A percentile compares a stretch with the other conserved stretches of the same genome.
These are phyloP conservation scores for Neovahlkampfia damariscottae DNA, from an alignment of 78 protist species.

Conservation along the genomic window DNA sequence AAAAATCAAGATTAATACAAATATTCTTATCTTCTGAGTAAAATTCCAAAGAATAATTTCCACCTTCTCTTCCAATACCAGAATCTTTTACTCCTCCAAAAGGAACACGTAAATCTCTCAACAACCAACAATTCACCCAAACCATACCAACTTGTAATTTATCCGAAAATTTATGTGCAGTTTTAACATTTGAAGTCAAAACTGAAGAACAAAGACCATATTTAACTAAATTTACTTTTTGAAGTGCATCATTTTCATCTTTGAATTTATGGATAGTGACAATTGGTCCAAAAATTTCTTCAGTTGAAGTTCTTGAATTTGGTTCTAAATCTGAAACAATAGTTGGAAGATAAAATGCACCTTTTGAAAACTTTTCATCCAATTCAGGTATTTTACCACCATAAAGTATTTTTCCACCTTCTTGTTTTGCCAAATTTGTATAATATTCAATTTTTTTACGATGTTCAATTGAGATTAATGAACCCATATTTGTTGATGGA, in stretches of 20 bases:
- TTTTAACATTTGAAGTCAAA: slow-evolving; percentile 45
- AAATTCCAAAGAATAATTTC: slow-evolving; percentile 53
- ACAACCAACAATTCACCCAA: slow-evolving; percentile 83
- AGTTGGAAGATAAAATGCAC: slow-evolving; percentile 61
- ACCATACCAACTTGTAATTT: slow-evolving; percentile 59
- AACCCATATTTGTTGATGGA: slow-evolving; percentile 39
- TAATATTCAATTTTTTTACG: slow-evolving; percentile 44
- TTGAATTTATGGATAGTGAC: slow-evolving; percentile 39
- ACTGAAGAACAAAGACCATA: slow-evolving; percentile 75
- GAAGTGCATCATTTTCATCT: slow-evolving; percentile 50
- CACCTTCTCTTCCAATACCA: slow-evolving; percentile 84
- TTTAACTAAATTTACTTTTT: slow-evolving; percentile 45
- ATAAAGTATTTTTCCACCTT: slow-evolving; percentile 48
- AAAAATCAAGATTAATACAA: slow-evolving; percentile 48
- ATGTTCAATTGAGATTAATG: slow-evolving; percentile 53
- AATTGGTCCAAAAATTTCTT: slow-evolving; percentile 70
- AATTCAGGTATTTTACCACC: slow-evolving; percentile 31
- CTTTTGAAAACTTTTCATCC: slow-evolving; percentile 8
- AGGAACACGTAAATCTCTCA: slow-evolving; percentile 46
- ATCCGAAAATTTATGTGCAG: slow-evolving; percentile 50
- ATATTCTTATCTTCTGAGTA: slow-evolving; percentile 66
- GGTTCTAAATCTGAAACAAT: slow-evolving; percentile 37
- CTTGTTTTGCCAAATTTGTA: slow-evolving; percentile 37
- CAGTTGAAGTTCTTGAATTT: not conserved
- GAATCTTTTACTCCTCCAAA: slow-evolving; percentile 63